Base-by-base conservation (phyloP, 1,139 yeast genomes). In the Petasospora fabianii region DNA sequence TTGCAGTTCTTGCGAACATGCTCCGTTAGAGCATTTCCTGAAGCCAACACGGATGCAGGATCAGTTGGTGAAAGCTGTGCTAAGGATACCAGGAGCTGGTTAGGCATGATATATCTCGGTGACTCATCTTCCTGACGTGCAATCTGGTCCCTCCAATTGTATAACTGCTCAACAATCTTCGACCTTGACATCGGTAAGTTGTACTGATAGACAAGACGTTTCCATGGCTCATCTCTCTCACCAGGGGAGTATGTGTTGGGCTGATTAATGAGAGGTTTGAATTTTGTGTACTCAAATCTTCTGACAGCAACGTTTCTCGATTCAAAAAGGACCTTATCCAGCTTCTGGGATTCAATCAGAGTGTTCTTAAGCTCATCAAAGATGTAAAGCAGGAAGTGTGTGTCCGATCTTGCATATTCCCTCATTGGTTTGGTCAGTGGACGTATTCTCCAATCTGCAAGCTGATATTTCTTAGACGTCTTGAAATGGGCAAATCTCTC, bases 371-470 rank as follows among this genome's bases (percentile, higher is more conserved):
- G 64, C 49, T 77, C 77, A 54, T 88, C 95, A 60, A 70, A 94
- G 17, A 92, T 84, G 58, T 84, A 77, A 30, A 92, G 69, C 41
- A 92, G 64, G 54, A 88, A 92, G 59, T 92, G 99, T 0, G 98
- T 92, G 62, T 92, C 99, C 0, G 97, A 85, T 50, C 96, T 74
- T 0, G 99, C 99, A 61, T 92, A 92, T 16, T 84, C 77, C 47
- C 71, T 61, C 94, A 92, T 84, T 28, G 87, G 80, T 12, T 68
- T 61, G 4, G 87, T 75, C 38, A 92, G 65, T 0, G 99, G 98
- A 51, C 99, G 73, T 5, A 83, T 66, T 60, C 99, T 76, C 99
- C 99, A 92, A 61, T 92, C 99, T 1, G 97, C 96, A 48, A 92
- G 66, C 62, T 94, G 99, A 61, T 90, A 94, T 61, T 90, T 85